phyloP scores from a whole-genome alignment of 225 moss, liverwort and hornwort species.

The Neckera pumila region DNA sequence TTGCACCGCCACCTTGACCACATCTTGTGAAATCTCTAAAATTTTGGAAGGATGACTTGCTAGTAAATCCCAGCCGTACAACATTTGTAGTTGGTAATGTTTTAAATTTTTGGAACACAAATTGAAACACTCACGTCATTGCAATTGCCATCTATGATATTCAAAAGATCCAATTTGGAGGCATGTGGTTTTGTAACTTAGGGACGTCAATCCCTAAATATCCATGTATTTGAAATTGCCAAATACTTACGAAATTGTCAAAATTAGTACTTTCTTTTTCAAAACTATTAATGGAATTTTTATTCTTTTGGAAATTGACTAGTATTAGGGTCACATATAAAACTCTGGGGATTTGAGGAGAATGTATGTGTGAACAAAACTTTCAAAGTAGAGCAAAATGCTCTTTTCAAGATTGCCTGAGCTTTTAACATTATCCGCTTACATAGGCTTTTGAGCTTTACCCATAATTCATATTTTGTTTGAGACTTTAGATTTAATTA shows the following conservation, averaged over 20 bases:
- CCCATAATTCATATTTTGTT: neutral
- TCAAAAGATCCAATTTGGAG: neutral
- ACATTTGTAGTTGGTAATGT: too few relatives aligned
- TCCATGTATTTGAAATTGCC: neutral
- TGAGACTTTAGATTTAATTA: neutral
- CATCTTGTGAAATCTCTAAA: too few relatives aligned
- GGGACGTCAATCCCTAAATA: fast-evolving
- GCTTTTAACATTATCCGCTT: fast-evolving
- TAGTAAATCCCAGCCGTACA: too few relatives aligned
- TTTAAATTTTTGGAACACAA: too few relatives aligned
- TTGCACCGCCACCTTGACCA: too few relatives aligned
- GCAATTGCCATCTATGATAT: too few relatives aligned
- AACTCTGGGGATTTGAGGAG: fast-evolving
- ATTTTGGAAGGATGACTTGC: too few relatives aligned
- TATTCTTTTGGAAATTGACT: neutral
- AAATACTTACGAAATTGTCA: neutral
- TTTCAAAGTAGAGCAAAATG: neutral
- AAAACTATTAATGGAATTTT: too few relatives aligned
- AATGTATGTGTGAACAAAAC: neutral
- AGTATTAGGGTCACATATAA: neutral
- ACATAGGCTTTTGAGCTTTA: neutral
- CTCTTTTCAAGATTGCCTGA: neutral
- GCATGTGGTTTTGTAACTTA: neutral
- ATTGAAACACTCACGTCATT: too few relatives aligned
- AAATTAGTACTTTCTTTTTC: too few relatives aligned